Evolutionary conservation across 345 rosid genomes (phyloP), one percentile per base, ranked within the genome.

Genomic region (Lagerstroemia speciosa): DNA sequence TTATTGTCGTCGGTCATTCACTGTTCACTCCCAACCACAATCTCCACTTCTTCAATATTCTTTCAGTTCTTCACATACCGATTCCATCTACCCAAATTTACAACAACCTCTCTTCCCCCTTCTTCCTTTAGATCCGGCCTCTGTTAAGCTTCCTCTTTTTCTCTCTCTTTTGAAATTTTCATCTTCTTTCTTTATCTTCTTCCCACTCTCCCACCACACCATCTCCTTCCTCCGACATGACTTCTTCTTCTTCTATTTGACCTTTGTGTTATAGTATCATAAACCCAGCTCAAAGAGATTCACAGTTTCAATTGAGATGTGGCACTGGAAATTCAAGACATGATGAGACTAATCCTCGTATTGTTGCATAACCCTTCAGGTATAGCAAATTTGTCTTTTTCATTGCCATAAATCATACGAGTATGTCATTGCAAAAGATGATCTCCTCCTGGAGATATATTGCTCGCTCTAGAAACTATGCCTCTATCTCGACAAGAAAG

Each of bases 271-370:
- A 76, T 96, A 92, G 74, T 85, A 83, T 36, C 86, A 67, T 1
- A 89, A 92, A 67, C 92, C 90, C 45, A 91, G 64, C 70, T 96
- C 87, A 57, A 84, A 87, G 43, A 85, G 79, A 68, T 75, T 84
- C 31, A 71, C 91, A n/a, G 86, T 84, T 26, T 83, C 89, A 40
- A 82, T 85, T 7, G 91, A 81, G 71, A 92, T 81, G 74, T 79
- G 76, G 12, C 89, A 79, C 22, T 91, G 84, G 37, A 92, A 83
- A 68, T 90, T 92, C 67, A 89, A 50, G 61, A 92, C 89, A 5
- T 91, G 91, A 70, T n/a, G n/a, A n/a, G n/a, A n/a, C 74, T 88
- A 5, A 89, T 81, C 67, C 89, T 75, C 67, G 85, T 85, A 4
- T 90, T 89, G 61, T 72, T 81, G 16, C 83, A 41, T 81, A 69